Evolutionary conservation across 805 yeast genomes (phyloP).

Genomic region (Kluyveromyces lactis): DNA sequence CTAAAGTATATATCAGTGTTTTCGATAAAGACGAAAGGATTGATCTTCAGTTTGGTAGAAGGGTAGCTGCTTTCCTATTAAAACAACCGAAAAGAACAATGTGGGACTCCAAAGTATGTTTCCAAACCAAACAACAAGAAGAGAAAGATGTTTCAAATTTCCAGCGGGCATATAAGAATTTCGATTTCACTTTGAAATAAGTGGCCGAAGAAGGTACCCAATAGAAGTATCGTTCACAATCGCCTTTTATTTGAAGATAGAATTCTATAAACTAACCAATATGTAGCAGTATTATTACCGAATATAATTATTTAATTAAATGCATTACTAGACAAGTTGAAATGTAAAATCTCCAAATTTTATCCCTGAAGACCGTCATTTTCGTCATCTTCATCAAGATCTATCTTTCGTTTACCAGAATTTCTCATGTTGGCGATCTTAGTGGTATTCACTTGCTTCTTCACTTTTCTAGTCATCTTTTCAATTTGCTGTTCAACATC

Average conservation of each 20-base stretch:
- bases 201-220: too few relatives aligned
- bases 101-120: slow-evolving; percentile 62
- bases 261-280: background rate
- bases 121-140: slow-evolving; percentile 57
- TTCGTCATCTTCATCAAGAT: slow-evolving; percentile 37
- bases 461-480: slow-evolving; percentile 80
- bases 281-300: background rate
- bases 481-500: slow-evolving; percentile 88
- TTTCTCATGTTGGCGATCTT: slow-evolving; percentile 63
- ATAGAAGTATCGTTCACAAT: too few relatives aligned
- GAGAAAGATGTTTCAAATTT: slow-evolving; percentile 53
- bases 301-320: too few relatives aligned
- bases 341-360: too few relatives aligned
- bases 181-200: slow-evolving; percentile 39
- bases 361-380: slow-evolving; percentile 20
- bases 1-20: slow-evolving; percentile 26
- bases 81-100: slow-evolving; percentile 52
- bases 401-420: slow-evolving; percentile 65
- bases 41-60: slow-evolving; percentile 79
- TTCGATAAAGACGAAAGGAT: slow-evolving; percentile 33
- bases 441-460: slow-evolving; percentile 69
- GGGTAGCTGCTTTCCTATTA: slow-evolving; percentile 60
- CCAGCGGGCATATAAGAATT: slow-evolving; percentile 44
- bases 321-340: too few relatives aligned
- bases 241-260: background rate